Conservation (phyloP, 2,329 filamentous ascomycete genomes). For the Ceratocystis colombiana region DNA sequence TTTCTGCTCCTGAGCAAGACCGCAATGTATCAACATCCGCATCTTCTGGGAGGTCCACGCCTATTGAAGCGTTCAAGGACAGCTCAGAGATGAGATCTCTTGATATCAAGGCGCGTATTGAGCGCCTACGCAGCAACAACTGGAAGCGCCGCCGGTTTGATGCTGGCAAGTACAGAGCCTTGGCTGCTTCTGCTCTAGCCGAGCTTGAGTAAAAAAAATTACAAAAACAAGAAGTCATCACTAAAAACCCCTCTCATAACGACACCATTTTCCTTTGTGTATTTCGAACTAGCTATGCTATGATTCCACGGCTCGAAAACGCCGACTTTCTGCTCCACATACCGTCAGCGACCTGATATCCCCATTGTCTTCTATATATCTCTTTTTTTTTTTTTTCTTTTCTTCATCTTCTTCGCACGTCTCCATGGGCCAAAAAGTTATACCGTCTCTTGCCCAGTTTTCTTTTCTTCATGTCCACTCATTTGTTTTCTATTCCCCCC, state of each 20-base stretch:
- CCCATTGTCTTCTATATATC: neutral
- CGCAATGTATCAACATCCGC: constrained; percentile 21
- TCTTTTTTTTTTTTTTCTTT: constrained; percentile 10
- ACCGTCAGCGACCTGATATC: constrained; percentile 10
- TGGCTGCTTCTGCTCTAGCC: constrained; percentile 43
- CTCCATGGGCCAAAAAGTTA: constrained; percentile 6
- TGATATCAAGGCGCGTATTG: constrained; percentile 44
- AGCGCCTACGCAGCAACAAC: constrained; percentile 43
- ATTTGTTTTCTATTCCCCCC: constrained; percentile 13
- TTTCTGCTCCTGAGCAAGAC: constrained; percentile 28
- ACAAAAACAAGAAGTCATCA: neutral
- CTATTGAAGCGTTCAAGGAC: constrained; percentile 28
- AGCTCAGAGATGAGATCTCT: constrained; percentile 34
- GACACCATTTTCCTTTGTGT: constrained; percentile 9
- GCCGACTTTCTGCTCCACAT: neutral
- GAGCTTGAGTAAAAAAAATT: constrained; percentile 36
- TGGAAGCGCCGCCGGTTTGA: constrained; percentile 51
- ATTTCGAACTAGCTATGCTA: constrained; percentile 1
- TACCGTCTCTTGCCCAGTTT: constrained; percentile 13
- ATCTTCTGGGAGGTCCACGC: constrained; percentile 22
- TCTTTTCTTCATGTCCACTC: constrained; percentile 14
- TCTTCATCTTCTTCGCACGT: neutral
- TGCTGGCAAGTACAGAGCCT: constrained; percentile 41
- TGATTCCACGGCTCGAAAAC: neutral
- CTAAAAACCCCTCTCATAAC: neutral